phyloP scores from a whole-genome alignment of 2,329 filamentous ascomycete genomes.

The Mariannaea elegans region DNA sequence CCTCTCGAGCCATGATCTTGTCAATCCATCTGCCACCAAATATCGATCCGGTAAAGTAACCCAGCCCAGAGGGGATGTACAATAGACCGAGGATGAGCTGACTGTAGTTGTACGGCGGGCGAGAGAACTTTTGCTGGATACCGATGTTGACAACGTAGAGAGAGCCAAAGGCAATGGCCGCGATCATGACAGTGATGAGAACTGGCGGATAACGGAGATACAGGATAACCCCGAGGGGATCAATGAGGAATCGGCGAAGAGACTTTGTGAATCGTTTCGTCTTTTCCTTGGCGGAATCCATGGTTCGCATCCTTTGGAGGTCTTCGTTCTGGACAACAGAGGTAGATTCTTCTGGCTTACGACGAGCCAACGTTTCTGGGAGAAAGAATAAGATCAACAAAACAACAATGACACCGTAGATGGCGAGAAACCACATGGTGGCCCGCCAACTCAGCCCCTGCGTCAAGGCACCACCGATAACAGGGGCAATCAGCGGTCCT shows the following conservation, averaged over 20 bases:
- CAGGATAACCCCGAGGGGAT: conserved; percentile 75
- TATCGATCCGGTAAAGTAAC: conserved; percentile 75
- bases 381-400: conserved; percentile 67
- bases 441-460: conserved; percentile 77
- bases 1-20: conserved; percentile 80
- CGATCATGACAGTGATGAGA: conserved; percentile 76
- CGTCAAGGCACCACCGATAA: conserved; percentile 78
- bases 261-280: conserved; percentile 62
- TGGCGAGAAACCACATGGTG: conserved; percentile 80
- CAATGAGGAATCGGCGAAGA: conserved; percentile 71
- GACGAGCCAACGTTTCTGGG: conserved; percentile 69
- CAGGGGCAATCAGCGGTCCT: conserved; percentile 78
- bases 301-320: conserved; percentile 63
- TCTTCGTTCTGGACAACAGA: conserved; percentile 18
- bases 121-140: conserved; percentile 74
- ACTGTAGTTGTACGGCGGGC: conserved; percentile 72
- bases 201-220: conserved; percentile 80
- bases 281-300: conserved; percentile 66
- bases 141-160: conserved; percentile 83
- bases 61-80: conserved; percentile 79
- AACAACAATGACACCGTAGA: conserved; percentile 70
- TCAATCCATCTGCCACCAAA: conserved; percentile 83
- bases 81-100: conserved; percentile 76
- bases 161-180: conserved; percentile 77
- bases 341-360: conserved; percentile 31